Conservation (phyloP, 768 basidiomycete species). For the Tylopilus subfusipes region DNA sequence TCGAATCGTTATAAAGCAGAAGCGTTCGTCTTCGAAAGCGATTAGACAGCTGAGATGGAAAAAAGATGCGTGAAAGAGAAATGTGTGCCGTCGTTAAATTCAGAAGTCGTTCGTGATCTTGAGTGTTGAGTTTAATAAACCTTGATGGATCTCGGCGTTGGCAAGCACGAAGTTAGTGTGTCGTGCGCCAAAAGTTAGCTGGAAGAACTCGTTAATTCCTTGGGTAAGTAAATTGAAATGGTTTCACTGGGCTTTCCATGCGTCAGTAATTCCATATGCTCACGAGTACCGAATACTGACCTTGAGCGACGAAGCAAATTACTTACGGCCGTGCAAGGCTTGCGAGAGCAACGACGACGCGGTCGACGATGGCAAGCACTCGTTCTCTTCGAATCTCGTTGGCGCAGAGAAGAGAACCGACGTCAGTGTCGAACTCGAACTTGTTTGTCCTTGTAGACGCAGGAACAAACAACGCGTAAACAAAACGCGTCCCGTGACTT, state of each 20-base stretch:
- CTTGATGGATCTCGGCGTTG: conserved; percentile 16
- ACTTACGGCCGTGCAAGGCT: conserved; percentile 29
- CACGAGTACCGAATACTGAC: conserved; percentile 13
- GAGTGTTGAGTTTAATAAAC: conserved; percentile 16
- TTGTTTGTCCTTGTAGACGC: conserved; percentile 32
- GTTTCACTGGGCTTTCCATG: conserved; percentile 5
- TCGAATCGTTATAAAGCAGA: conserved; percentile 27
- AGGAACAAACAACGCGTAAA: conserved; percentile 32
- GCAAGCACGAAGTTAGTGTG: conserved; percentile 12
- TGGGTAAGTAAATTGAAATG: conserved; percentile 19
- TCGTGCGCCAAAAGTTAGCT: conserved; percentile 23
- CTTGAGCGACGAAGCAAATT: conserved; percentile 18
- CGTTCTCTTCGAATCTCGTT: conserved; percentile 15
- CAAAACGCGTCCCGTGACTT: conserved; percentile 20
- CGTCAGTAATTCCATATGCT: neutral
- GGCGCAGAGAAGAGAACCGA: conserved; percentile 19
- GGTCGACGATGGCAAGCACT: conserved; percentile 22
- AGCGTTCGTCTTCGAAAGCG: conserved; percentile 13
- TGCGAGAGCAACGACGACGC: conserved; percentile 15
- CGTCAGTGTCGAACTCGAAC: conserved; percentile 28
- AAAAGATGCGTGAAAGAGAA: neutral
- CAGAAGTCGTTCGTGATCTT: conserved; percentile 21
- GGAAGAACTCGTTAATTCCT: conserved; percentile 20
- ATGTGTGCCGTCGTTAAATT: conserved; percentile 24
- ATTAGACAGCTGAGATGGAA: conserved; percentile 4